Percentiles rank a stretch among this genome's conserved stretches.
Conservation (phyloP, 352 stramenopile species). For the Poterioochromonas sp. region DNA sequence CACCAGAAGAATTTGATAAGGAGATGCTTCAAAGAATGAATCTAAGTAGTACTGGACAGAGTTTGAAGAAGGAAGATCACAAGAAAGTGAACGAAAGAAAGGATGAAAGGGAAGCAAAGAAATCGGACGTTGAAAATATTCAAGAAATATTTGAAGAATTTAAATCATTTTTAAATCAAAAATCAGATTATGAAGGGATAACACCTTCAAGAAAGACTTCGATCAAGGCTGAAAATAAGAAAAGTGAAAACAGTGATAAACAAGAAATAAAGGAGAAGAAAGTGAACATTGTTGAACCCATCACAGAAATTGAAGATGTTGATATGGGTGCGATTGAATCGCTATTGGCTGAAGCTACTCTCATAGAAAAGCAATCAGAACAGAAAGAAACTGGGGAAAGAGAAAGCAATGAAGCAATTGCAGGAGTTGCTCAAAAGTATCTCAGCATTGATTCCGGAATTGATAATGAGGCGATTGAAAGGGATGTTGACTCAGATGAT, state of each 20-base stretch:
- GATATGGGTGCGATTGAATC: not conserved
- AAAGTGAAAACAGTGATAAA: not conserved
- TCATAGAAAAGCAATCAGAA: not conserved
- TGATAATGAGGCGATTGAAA: not conserved
- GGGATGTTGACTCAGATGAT: no score
- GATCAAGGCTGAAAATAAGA: not conserved
- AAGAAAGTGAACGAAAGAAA: not conserved
- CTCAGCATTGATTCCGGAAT: not conserved
- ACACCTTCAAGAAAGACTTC: not conserved
- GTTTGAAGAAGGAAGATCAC: not conserved
- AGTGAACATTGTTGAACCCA: not conserved
- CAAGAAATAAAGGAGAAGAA: not conserved
- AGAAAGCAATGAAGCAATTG: not conserved
- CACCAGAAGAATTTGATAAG: slow-evolving; percentile 26
- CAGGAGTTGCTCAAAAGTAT: not conserved
- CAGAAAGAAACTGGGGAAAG: not conserved
- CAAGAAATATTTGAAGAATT: not conserved
- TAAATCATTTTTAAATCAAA: not conserved
- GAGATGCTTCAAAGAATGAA: not conserved
- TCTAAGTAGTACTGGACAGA: no score
- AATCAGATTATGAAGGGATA: not conserved
- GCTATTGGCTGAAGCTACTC: not conserved
- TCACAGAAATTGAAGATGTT: not conserved
- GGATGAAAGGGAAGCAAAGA: not conserved
- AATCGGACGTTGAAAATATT: not conserved